Evolutionary conservation across 768 basidiomycete species (phyloP).

Genomic region (Tulasnella calospora): DNA sequence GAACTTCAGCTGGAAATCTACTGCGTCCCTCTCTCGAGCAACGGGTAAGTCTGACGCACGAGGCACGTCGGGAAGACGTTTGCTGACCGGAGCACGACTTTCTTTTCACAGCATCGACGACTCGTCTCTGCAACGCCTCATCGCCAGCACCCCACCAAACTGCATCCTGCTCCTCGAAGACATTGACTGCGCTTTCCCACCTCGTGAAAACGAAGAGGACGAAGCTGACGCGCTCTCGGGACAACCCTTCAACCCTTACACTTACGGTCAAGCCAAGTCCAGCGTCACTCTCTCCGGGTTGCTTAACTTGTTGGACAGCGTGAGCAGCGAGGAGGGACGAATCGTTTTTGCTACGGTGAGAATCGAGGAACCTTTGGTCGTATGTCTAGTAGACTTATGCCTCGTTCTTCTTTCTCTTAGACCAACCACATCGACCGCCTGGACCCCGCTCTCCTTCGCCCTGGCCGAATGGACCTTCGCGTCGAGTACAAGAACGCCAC

Average conservation of each 20-base stretch:
- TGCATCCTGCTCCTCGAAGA: slow-evolving; percentile 88
- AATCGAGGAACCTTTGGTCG: neutral
- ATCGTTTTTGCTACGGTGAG: slow-evolving; percentile 71
- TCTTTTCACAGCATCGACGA: slow-evolving; percentile 55
- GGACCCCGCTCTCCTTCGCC: slow-evolving; percentile 85
- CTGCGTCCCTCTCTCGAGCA: slow-evolving; percentile 68
- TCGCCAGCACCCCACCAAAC: slow-evolving; percentile 79
- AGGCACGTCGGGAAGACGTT: neutral
- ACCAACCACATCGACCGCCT: slow-evolving; percentile 70
- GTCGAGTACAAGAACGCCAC: slow-evolving; percentile 79
- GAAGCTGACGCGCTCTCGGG: slow-evolving; percentile 8
- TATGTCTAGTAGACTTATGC: neutral
- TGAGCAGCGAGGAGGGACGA: slow-evolving; percentile 80
- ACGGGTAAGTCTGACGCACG: neutral
- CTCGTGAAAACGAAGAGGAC: slow-evolving; percentile 44
- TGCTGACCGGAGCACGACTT: neutral
- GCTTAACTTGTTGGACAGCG: slow-evolving; percentile 76
- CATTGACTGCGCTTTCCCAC: slow-evolving; percentile 80
- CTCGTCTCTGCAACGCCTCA: slow-evolving; percentile 74
- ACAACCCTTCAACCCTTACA: slow-evolving; percentile 19
- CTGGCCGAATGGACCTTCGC: slow-evolving; percentile 85
- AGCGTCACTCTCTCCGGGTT: slow-evolving; percentile 67
- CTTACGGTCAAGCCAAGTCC: slow-evolving; percentile 13
- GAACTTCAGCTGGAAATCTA: slow-evolving; percentile 89
- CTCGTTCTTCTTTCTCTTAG: neutral